phyloP scores from a whole-genome alignment of 768 basidiomycete genomes.

The Cystofilobasidium macerans region DNA sequence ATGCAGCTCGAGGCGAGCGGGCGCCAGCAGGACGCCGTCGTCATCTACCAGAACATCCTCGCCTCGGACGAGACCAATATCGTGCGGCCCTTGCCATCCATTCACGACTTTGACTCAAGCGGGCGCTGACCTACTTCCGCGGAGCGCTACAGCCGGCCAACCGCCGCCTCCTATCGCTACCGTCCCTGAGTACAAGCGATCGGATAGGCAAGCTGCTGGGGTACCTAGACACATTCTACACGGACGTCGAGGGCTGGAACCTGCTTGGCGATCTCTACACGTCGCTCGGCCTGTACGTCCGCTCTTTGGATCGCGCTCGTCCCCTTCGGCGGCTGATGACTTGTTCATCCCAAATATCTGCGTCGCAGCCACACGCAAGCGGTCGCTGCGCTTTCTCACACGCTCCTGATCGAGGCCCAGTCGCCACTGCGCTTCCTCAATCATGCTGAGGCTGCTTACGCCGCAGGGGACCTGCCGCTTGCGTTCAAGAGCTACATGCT shows the following conservation, averaged over 20 bases:
- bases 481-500: slow-evolving; percentile 65
- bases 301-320: too few species aligned
- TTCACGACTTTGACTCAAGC: background rate
- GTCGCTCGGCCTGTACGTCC: slow-evolving; percentile 58
- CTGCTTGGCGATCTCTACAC: slow-evolving; percentile 73
- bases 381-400: slow-evolving; percentile 67
- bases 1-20: slow-evolving; percentile 65
- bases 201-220: slow-evolving; percentile 43
- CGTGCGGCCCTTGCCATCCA: slow-evolving; percentile 43
- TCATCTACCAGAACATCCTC: slow-evolving; percentile 54
- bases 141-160: slow-evolving; percentile 1
- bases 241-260: slow-evolving; percentile 76
- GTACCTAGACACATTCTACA: slow-evolving; percentile 76
- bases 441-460: slow-evolving; percentile 79
- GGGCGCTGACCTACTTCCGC: background rate
- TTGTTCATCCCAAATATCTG: background rate
- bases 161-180: slow-evolving; percentile 21
- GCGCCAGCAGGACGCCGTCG: slow-evolving; percentile 48
- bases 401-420: slow-evolving; percentile 67
- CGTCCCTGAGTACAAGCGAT: slow-evolving; percentile 10
- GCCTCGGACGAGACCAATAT: slow-evolving; percentile 57
- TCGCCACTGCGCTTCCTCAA: slow-evolving; percentile 76
- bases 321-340: background rate
- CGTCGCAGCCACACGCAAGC: slow-evolving; percentile 55
- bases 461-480: slow-evolving; percentile 59